A percentile compares a stretch with the other conserved stretches of the same genome.
These are phyloP conservation scores for Rhizopus arrhizus DNA, from an alignment of 371 early-diverging fungal genomes.

Conservation along the genomic window DNA sequence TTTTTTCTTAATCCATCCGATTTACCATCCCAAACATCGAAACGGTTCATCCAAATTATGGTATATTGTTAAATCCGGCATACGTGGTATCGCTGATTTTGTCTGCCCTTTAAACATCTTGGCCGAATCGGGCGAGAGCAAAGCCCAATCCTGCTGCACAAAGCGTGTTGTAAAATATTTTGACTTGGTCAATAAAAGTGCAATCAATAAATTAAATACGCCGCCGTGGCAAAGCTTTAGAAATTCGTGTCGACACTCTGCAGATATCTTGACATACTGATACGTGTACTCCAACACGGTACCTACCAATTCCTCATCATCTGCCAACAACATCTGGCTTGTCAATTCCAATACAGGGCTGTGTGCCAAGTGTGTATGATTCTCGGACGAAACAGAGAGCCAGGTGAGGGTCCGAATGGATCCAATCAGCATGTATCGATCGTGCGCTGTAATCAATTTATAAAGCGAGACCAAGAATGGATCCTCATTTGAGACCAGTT, in stretches of 20 bases:
- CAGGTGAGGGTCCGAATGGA: constrained; percentile 63
- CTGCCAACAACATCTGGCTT: constrained; percentile 58
- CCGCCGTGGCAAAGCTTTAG: constrained; percentile 41
- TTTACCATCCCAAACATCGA: constrained; percentile 53
- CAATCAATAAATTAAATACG: constrained; percentile 51
- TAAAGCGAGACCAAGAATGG: constrained; percentile 40
- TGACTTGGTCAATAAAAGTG: constrained; percentile 47
- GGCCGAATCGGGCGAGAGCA: not conserved
- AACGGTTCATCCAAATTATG: constrained; percentile 50
- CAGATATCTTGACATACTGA: constrained; percentile 63
- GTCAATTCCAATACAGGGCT: constrained; percentile 19
- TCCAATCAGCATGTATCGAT: constrained; percentile 66
- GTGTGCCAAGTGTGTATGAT: constrained; percentile 2
- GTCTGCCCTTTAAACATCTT: not conserved
- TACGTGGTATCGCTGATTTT: constrained; percentile 10
- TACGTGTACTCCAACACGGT: constrained; percentile 72
- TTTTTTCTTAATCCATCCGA: not conserved
- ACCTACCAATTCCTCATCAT: constrained; percentile 74
- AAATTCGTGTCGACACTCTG: constrained; percentile 46
- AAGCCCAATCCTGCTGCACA: constrained; percentile 29
- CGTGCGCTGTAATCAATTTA: constrained; percentile 53
- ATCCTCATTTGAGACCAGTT: constrained; percentile 39
- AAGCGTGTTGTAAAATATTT: constrained; percentile 38
- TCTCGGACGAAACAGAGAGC: constrained; percentile 41
- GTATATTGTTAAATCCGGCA: constrained; percentile 45